Evolutionary conservation across 441 rosid genomes (phyloP).

Genomic region (Brassica balearica): DNA sequence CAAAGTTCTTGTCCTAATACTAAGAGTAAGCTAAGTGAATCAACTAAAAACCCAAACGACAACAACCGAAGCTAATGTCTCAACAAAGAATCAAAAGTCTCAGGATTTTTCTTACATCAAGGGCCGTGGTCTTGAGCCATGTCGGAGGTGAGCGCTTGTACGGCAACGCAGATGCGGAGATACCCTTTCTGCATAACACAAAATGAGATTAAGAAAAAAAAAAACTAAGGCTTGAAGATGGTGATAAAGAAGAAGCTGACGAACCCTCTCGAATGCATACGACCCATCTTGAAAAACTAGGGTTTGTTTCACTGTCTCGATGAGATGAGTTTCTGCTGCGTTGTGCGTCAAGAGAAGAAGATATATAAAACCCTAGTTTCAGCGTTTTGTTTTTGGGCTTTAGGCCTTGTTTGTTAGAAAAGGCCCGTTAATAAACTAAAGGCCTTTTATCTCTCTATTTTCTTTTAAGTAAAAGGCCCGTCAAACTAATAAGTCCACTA

Average conservation of each 20-base stretch:
- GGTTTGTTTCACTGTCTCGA: constrained; percentile 20
- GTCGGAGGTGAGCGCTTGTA: constrained; percentile 63
- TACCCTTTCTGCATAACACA: constrained; percentile 67
- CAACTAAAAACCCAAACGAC: neutral
- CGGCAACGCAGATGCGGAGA: constrained; percentile 84
- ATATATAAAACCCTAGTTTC: constrained; percentile 43
- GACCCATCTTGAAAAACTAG: constrained; percentile 62
- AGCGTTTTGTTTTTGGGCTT: neutral
- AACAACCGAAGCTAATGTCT: neutral
- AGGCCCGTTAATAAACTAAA: neutral
- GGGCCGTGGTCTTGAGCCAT: constrained; percentile 49
- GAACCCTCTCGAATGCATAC: constrained; percentile 87
- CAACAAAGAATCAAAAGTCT: neutral
- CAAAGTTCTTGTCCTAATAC: neutral
- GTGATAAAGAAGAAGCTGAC: constrained; percentile 8
- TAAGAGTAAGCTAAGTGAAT: neutral
- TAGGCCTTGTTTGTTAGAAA: neutral
- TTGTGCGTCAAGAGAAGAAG: constrained; percentile 9
- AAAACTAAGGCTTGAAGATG: neutral
- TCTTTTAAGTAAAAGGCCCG: neutral
- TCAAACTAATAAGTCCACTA: neutral
- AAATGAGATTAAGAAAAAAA: constrained; percentile 1
- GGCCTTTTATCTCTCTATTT: neutral
- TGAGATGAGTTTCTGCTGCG: constrained; percentile 13
- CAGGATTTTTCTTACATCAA: constrained; percentile 32